Conservation (phyloP, 1,139 yeast species). For the Pichia sp. region DNA sequence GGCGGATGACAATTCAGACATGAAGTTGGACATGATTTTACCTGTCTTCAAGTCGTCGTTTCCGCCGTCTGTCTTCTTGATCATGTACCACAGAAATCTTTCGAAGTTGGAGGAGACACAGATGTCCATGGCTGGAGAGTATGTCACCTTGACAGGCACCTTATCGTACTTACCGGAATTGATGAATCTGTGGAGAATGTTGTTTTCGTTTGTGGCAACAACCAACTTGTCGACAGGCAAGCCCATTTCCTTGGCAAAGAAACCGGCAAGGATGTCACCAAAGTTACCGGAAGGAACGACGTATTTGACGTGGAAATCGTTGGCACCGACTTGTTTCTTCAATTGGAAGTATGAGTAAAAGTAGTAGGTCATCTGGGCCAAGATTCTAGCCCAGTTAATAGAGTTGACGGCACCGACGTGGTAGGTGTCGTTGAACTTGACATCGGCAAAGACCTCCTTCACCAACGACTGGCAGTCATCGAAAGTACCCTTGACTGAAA, state of each 20-base stretch:
- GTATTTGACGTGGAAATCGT: constrained; percentile 55
- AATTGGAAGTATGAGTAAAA: constrained; percentile 86
- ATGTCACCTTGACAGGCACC: constrained; percentile 73
- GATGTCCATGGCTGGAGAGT: constrained; percentile 98
- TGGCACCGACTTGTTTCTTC: constrained; percentile 38
- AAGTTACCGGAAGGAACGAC: constrained; percentile 98
- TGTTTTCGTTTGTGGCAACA: constrained; percentile 94
- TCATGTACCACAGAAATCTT: constrained; percentile 90
- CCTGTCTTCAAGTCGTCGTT: constrained; percentile 72
- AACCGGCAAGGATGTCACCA: constrained; percentile 97
- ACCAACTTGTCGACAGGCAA: constrained; percentile 81
- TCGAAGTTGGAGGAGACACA: constrained; percentile 92
- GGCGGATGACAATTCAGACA: constrained; percentile 62
- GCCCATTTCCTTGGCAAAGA: constrained; percentile 92
- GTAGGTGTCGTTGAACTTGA: constrained; percentile 77
- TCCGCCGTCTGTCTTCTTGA: constrained; percentile 59
- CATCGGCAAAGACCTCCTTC: constrained; percentile 87
- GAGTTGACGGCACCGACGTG: constrained; percentile 98
- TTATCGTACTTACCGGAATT: constrained; percentile 81
- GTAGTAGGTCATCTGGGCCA: constrained; percentile 96
- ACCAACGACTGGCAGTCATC: constrained; percentile 98
- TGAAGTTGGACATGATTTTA: constrained; percentile 64
- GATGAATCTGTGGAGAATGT: constrained; percentile 87
- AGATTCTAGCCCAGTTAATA: constrained; percentile 97
- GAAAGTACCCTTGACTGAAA: constrained; percentile 91